Percentiles rank a stretch among this genome's conserved stretches.
These are phyloP conservation scores for Leishmania mexicana DNA, from an alignment of 208 protist species.

Conservation along the genomic window DNA sequence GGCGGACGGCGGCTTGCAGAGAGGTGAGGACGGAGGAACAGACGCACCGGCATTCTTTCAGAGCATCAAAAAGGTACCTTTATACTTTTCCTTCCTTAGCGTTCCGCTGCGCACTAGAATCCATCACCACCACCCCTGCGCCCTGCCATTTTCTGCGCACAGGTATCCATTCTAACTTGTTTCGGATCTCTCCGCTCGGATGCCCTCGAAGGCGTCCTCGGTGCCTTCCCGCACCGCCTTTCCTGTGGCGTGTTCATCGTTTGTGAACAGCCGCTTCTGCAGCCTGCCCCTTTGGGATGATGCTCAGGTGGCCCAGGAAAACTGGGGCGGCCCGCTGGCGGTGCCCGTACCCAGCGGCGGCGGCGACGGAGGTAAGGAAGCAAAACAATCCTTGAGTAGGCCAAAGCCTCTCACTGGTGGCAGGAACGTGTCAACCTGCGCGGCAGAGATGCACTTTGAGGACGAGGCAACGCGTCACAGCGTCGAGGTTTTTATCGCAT, in stretches of 20 bases:
- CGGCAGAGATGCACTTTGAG: slow-evolving; percentile 15
- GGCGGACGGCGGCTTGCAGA: background rate
- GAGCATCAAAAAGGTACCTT: background rate
- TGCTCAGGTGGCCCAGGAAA: slow-evolving; percentile 67
- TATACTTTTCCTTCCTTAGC: background rate
- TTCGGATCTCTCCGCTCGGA: background rate
- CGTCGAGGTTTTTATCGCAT: slow-evolving; percentile 21
- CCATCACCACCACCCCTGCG: background rate
- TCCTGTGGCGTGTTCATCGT: background rate
- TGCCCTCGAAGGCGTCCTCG: slow-evolving; percentile 11
- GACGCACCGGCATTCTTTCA: background rate
- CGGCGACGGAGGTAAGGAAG: slow-evolving; percentile 7
- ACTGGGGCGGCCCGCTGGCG: slow-evolving; percentile 65
- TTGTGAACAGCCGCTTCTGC: slow-evolving; percentile 22
- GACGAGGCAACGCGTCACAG: slow-evolving; percentile 8
- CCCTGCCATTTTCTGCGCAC: background rate
- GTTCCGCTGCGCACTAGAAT: background rate
- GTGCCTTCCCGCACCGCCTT: background rate
- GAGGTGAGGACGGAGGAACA: background rate
- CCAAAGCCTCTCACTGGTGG: slow-evolving; percentile 2
- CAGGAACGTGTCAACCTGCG: background rate
- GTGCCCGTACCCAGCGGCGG: slow-evolving; percentile 7
- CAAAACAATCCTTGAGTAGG: background rate
- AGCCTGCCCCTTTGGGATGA: slow-evolving; percentile 80
- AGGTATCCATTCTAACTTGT: background rate